phyloP scores from a whole-genome alignment of 2,329 filamentous ascomycete species.

The Thelonectria discophora region DNA sequence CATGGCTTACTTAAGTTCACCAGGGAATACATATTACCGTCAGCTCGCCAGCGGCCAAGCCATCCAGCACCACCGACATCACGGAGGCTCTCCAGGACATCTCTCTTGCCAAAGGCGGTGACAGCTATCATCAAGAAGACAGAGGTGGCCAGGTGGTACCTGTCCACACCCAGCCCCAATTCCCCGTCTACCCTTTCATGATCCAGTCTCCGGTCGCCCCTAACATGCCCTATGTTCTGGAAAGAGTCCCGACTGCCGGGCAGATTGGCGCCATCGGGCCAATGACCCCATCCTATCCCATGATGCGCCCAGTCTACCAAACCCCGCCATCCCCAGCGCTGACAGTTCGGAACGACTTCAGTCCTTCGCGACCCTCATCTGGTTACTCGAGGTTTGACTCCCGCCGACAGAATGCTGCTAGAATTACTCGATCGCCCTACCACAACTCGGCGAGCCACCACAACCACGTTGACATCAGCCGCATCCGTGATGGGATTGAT shows the following conservation, averaged over 20 bases:
- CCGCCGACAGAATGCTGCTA: conserved; percentile 60
- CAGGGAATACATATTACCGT: conserved; percentile 41
- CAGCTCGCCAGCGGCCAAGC: conserved; percentile 23
- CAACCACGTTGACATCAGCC: conserved; percentile 68
- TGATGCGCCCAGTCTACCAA: conserved; percentile 44
- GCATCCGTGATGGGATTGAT: conserved; percentile 72
- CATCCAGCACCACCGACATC: conserved; percentile 20
- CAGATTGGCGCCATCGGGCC: conserved; percentile 42
- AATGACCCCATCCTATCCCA: conserved; percentile 45
- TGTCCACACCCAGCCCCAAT: conserved; percentile 37
- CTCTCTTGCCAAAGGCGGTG: conserved; percentile 24
- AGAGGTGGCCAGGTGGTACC: conserved; percentile 11
- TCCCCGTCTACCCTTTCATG: conserved; percentile 48
- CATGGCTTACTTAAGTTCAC: conserved; percentile 5
- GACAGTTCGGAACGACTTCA: conserved; percentile 50
- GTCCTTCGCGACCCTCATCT: conserved; percentile 51
- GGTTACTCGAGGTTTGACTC: conserved; percentile 48
- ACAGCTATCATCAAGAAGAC: conserved; percentile 22
- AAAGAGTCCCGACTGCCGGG: conserved; percentile 34
- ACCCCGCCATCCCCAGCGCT: conserved; percentile 47
- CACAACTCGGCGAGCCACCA: conserved; percentile 62
- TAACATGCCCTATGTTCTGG: conserved; percentile 43
- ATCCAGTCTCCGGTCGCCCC: conserved; percentile 44
- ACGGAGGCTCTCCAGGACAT: conserved; percentile 33
- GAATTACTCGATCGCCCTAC: conserved; percentile 56